phyloP scores from a whole-genome alignment of 2,329 filamentous ascomycete species.

The Pyricularia grisea region DNA sequence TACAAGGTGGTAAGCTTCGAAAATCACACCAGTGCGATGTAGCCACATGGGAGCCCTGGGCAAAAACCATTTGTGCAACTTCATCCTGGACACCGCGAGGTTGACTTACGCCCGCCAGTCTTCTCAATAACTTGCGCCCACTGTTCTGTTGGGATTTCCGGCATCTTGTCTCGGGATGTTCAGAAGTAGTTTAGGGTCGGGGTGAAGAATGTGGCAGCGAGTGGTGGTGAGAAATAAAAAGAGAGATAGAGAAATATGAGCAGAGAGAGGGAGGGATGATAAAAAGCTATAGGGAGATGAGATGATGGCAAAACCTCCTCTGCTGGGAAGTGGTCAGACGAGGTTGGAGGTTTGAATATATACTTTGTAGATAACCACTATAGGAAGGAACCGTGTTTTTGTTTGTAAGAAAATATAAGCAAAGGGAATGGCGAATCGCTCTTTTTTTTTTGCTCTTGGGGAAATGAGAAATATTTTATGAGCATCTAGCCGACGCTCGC shows the following conservation, averaged over 20 bases:
- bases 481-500: neutral
- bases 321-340: neutral
- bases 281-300: neutral
- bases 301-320: neutral
- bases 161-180: slow-evolving; percentile 22
- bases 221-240: neutral
- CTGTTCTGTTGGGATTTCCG: slow-evolving; percentile 66
- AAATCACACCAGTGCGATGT: no score
- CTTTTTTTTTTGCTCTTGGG: neutral
- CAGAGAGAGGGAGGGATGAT: neutral
- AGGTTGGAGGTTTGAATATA: neutral
- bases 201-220: neutral
- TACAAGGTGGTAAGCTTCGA: neutral
- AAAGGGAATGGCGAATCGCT: neutral
- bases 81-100: slow-evolving; percentile 6
- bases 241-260: neutral
- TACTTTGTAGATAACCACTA: neutral
- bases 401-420: neutral
- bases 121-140: slow-evolving; percentile 88
- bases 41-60: neutral
- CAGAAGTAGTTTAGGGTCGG: neutral
- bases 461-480: neutral
- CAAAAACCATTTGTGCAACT: neutral
- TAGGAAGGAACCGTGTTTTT: neutral
- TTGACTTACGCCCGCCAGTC: slow-evolving; percentile 58